These are phyloP conservation scores for Dendrocalamus latiflorus DNA, from an alignment of 202 grass and related monocot species.

Conservation along the genomic window DNA sequence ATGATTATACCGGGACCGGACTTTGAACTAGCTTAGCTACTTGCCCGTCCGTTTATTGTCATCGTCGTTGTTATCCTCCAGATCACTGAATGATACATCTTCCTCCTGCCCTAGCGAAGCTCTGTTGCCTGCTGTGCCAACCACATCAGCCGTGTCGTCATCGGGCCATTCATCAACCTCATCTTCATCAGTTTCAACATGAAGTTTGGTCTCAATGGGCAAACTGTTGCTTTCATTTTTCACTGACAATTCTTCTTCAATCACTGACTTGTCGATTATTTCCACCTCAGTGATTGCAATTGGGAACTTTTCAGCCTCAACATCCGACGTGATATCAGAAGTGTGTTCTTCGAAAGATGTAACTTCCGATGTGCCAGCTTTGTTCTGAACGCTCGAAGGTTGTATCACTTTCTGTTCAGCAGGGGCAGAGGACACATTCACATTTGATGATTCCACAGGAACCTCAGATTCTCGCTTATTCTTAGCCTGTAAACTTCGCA, in stretches of 20 bases:
- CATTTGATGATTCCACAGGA: conserved; percentile 14
- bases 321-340: conserved; percentile 21
- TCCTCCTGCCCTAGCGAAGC: conserved; percentile 48
- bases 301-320: conserved; percentile 51
- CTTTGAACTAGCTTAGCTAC: conserved; percentile 14
- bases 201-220: not conserved
- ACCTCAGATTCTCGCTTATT: conserved; percentile 37
- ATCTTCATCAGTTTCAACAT: conserved; percentile 16
- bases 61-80: conserved; percentile 47
- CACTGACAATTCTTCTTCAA: conserved; percentile 54
- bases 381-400: conserved; percentile 20
- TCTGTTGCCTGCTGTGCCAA: conserved; percentile 3
- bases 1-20: conserved; percentile 8
- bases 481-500: conserved; percentile 46
- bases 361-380: conserved; percentile 6
- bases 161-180: conserved; percentile 54
- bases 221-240: not conserved
- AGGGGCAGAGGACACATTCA: not conserved
- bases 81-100: conserved; percentile 69
- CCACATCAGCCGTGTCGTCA: conserved; percentile 26
- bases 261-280: conserved; percentile 82
- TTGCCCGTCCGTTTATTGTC: not conserved
- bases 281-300: conserved; percentile 33
- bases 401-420: conserved; percentile 37
- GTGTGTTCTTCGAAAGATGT: conserved; percentile 43